Evolutionary conservation across 2,329 filamentous ascomycete species (phyloP).

Genomic region (Orbilia javanica): DNA sequence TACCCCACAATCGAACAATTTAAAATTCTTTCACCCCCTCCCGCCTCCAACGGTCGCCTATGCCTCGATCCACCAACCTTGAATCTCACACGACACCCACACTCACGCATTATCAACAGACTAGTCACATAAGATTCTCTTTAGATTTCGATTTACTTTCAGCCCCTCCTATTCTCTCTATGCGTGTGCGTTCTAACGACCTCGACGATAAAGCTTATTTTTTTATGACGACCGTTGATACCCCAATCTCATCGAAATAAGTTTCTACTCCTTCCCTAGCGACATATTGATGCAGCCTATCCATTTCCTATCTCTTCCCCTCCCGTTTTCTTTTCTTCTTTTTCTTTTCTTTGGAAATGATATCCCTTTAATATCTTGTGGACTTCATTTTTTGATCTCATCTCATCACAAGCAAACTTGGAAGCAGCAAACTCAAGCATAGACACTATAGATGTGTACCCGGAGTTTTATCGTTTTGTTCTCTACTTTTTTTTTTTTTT

Average conservation of each 20-base stretch:
- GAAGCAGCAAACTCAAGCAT: slow-evolving; percentile 45
- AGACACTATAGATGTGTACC: slow-evolving; percentile 59
- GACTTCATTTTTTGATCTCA: slow-evolving; percentile 20
- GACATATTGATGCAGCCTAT: slow-evolving; percentile 10
- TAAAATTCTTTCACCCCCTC: slow-evolving; percentile 12
- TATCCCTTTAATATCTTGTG: slow-evolving; percentile 34
- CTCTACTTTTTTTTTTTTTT: slow-evolving; percentile 1
- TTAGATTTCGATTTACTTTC: slow-evolving; percentile 14
- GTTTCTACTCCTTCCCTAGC: slow-evolving; percentile 18
- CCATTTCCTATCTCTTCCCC: not conserved
- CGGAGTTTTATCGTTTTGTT: slow-evolving; percentile 32
- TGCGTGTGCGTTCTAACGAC: slow-evolving; percentile 46
- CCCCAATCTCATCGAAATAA: slow-evolving; percentile 31
- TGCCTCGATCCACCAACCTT: slow-evolving; percentile 2
- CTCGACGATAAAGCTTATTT: slow-evolving; percentile 37
- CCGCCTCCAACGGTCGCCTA: slow-evolving; percentile 33
- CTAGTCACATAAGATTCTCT: slow-evolving; percentile 24
- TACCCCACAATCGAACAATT: slow-evolving; percentile 56
- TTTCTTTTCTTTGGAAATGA: slow-evolving; percentile 9
- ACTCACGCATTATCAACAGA: slow-evolving; percentile 8
- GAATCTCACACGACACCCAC: slow-evolving; percentile 38
- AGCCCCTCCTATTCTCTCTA: not conserved
- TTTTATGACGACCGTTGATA: slow-evolving; percentile 55
- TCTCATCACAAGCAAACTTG: slow-evolving; percentile 11
- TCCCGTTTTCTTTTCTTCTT: not conserved